Percentiles rank a stretch among this genome's conserved stretches.
phyloP scores from a whole-genome alignment of 768 basidiomycete genomes.

The Gymnopilus junonius region DNA sequence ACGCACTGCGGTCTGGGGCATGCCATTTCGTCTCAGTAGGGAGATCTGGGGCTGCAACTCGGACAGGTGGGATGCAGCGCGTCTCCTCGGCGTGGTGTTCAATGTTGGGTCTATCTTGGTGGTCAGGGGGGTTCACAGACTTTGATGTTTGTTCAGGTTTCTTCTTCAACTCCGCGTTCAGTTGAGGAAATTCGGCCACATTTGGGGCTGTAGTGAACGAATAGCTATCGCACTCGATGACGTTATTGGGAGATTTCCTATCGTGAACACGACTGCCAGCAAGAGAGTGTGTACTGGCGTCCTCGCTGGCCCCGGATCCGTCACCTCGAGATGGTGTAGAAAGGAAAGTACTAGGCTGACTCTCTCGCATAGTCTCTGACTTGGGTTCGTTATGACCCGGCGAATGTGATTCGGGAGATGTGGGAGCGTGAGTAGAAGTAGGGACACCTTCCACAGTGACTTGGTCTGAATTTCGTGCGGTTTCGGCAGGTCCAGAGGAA shows the following conservation, averaged over 20 bases:
- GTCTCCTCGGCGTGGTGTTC: conserved; percentile 6
- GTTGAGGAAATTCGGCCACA: neutral
- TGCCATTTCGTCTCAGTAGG: neutral
- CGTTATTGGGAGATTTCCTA: neutral
- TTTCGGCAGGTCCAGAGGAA: neutral
- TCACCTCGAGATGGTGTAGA: neutral
- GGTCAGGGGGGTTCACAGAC: neutral
- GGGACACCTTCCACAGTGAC: neutral
- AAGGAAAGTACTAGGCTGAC: neutral
- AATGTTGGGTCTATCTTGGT: neutral
- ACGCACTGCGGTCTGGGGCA: neutral
- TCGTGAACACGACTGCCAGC: conserved; percentile 6
- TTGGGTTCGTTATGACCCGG: neutral
- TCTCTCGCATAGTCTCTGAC: neutral
- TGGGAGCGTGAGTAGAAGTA: neutral
- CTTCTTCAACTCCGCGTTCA: neutral
- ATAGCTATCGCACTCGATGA: neutral
- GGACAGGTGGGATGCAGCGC: neutral
- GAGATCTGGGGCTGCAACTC: neutral
- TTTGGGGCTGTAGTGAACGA: neutral
- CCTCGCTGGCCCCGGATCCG: conserved; percentile 2
- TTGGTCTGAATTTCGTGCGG: neutral
- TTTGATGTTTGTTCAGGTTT: neutral
- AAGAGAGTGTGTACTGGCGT: conserved; percentile 15
- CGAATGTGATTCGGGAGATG: neutral